phyloP scores from a whole-genome alignment of 179 eudicot genomes.

The Corrigiola litoralis region DNA sequence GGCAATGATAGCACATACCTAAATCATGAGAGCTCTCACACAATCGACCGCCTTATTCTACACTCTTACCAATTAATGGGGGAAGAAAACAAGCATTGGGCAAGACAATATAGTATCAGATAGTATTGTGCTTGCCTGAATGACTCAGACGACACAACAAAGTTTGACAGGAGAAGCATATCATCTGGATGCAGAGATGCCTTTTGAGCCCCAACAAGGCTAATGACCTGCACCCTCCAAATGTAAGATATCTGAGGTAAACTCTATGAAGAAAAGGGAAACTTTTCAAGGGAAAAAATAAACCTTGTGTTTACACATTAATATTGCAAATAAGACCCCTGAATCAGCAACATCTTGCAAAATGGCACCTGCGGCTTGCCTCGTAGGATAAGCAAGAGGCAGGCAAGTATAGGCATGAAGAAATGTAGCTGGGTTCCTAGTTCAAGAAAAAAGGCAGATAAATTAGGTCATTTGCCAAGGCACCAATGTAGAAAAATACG shows the following conservation, averaged over 20 bases:
- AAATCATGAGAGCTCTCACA: too few species aligned
- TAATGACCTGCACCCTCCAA: slow-evolving; percentile 69
- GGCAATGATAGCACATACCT: too few species aligned
- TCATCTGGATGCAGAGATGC: slow-evolving; percentile 98
- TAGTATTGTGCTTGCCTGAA: slow-evolving; percentile 54
- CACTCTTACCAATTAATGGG: neutral
- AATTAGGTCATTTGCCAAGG: neutral
- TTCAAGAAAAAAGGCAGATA: slow-evolving; percentile 3
- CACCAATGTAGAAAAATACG: neutral
- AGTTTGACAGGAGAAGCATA: slow-evolving; percentile 85
- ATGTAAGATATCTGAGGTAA: slow-evolving; percentile 10
- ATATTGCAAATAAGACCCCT: slow-evolving; percentile 93
- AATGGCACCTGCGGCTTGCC: slow-evolving; percentile 95
- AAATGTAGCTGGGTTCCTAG: slow-evolving; percentile 95
- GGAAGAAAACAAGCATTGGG: neutral
- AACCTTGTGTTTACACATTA: slow-evolving; percentile 96
- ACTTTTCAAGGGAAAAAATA: slow-evolving; percentile 1
- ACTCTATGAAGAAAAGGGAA: neutral
- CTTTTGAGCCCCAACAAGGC: slow-evolving; percentile 92
- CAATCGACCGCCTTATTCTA: neutral
- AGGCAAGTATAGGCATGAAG: slow-evolving; percentile 98
- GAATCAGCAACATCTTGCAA: slow-evolving; percentile 97
- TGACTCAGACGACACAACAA: slow-evolving; percentile 92
- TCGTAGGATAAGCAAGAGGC: slow-evolving; percentile 88
- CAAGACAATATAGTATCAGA: neutral